A percentile compares a stretch with the other conserved stretches of the same genome.
Conservation (phyloP, 2,329 filamentous ascomycete genomes). For the Trichoderma cornu-damae region DNA sequence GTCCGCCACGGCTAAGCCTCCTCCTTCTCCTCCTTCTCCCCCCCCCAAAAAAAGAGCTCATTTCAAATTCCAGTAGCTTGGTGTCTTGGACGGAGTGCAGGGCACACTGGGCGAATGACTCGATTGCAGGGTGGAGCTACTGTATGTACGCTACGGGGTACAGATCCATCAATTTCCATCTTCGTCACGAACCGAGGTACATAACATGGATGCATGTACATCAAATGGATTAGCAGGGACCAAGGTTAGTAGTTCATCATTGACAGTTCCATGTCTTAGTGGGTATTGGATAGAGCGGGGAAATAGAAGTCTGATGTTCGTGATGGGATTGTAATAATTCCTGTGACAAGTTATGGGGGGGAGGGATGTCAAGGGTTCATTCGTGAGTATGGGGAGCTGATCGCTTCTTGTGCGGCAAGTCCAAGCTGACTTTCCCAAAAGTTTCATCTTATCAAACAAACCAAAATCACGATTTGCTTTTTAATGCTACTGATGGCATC, state of each 20-base stretch:
- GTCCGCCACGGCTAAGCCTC: background rate
- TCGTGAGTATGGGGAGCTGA: no score
- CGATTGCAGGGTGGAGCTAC: constrained; percentile 4
- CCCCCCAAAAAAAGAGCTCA: no score
- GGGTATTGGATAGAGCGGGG: background rate
- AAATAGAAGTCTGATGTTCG: background rate
- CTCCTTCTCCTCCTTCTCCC: no score
- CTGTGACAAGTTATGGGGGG: no score
- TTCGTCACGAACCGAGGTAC: background rate
- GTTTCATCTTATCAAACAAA: background rate
- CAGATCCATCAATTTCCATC: background rate
- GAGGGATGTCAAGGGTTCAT: no score
- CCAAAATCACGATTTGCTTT: background rate
- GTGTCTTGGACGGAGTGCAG: constrained; percentile 2
- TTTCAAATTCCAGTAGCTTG: constrained; percentile 8
- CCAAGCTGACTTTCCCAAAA: background rate
- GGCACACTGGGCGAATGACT: constrained; percentile 3
- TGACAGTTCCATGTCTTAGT: background rate
- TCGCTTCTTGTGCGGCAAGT: no score
- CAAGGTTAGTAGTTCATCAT: background rate
- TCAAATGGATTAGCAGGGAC: background rate
- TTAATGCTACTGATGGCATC: background rate
- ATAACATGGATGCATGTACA: background rate
- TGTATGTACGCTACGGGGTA: background rate
- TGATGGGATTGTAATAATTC: background rate